Conservation (phyloP, 352 stramenopile genomes). For the Phytopythium aichiense region DNA sequence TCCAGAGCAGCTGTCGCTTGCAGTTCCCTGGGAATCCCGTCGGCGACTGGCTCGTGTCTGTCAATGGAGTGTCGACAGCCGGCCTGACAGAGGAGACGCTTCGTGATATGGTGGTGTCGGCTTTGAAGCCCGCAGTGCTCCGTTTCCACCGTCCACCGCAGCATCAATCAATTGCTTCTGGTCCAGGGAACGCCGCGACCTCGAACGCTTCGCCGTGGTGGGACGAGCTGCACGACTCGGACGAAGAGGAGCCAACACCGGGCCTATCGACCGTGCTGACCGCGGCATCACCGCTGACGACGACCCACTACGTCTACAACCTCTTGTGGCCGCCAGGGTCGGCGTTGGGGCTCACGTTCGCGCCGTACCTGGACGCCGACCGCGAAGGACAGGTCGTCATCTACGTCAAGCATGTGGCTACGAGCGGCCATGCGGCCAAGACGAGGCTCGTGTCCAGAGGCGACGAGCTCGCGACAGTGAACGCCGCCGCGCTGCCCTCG, state of each 20-base stretch:
- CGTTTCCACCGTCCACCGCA: slow-evolving; percentile 22
- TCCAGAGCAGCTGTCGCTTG: slow-evolving; percentile 29
- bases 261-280: neutral
- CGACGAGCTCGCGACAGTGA: slow-evolving; percentile 37
- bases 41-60: slow-evolving; percentile 30
- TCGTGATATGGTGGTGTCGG: slow-evolving; percentile 23
- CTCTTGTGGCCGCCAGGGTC: slow-evolving; percentile 32
- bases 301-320: slow-evolving; percentile 22
- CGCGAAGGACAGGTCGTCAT: slow-evolving; percentile 25
- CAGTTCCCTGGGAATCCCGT: slow-evolving; percentile 25
- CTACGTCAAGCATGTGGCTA: slow-evolving; percentile 36
- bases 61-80: slow-evolving; percentile 29
- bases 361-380: slow-evolving; percentile 33
- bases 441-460: slow-evolving; percentile 33
- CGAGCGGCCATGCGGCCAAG: slow-evolving; percentile 21
- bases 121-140: slow-evolving; percentile 32
- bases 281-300: neutral
- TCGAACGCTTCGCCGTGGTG: slow-evolving; percentile 17
- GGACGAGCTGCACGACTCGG: slow-evolving; percentile 8
- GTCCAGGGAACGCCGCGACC: neutral
- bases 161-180: neutral
- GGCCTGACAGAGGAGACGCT: slow-evolving; percentile 22
- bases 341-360: slow-evolving; percentile 39
- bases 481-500: slow-evolving; percentile 25
- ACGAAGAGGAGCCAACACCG: slow-evolving; percentile 6